These are phyloP conservation scores for Ustilago curta DNA, from an alignment of 1,284 basidiomycete species.

Conservation along the genomic window DNA sequence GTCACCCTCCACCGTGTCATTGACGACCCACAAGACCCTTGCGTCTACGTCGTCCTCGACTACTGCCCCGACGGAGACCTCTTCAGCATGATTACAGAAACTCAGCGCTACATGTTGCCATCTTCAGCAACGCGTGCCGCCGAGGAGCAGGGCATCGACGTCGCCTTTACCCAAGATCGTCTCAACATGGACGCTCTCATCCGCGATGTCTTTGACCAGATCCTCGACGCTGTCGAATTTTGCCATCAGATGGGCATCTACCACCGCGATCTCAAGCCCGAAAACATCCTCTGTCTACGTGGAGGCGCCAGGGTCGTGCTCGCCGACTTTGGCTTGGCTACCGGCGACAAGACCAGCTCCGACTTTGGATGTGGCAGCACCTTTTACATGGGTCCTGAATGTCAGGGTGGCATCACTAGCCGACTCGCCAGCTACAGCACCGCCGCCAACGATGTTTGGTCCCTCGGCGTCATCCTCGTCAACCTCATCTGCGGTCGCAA, in stretches of 20 bases:
- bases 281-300: conserved; percentile 89
- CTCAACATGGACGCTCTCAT: conserved; percentile 61
- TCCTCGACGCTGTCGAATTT: conserved; percentile 92
- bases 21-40: conserved; percentile 74
- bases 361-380: conserved; percentile 96
- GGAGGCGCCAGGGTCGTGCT: conserved; percentile 84
- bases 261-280: conserved; percentile 97
- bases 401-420: conserved; percentile 80
- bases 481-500: conserved; percentile 88
- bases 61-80: conserved; percentile 88
- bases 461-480: conserved; percentile 89
- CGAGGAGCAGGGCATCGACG: conserved; percentile 41
- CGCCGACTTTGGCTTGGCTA: conserved; percentile 97
- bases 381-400: conserved; percentile 97
- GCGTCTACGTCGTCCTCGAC: conserved; percentile 76
- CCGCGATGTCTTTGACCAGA: conserved; percentile 70
- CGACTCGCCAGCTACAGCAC: conserved; percentile 78
- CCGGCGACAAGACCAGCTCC: conserved; percentile 84
- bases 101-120: conserved; percentile 75
- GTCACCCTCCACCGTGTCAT: conserved; percentile 90
- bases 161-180: conserved; percentile 49
- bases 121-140: conserved; percentile 34
- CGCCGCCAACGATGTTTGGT: conserved; percentile 84
- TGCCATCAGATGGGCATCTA: conserved; percentile 80
- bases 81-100: conserved; percentile 80